Conservation (phyloP, 345 rosid species). For the Theobroma cacao region DNA sequence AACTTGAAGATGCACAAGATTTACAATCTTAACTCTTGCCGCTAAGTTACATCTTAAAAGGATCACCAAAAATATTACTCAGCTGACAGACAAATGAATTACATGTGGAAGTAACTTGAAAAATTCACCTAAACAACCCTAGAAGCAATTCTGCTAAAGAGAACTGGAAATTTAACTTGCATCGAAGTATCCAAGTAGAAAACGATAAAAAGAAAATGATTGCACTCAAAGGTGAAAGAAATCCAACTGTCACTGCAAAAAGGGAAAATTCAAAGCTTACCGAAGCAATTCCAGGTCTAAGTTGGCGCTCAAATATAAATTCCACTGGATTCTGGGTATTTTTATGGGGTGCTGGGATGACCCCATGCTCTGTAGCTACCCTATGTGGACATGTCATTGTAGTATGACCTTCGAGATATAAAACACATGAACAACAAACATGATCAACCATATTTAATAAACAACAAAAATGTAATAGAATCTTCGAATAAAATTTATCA, state of each 20-base stretch:
- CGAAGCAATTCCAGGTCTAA: slow-evolving; percentile 45
- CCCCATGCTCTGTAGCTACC: slow-evolving; percentile 66
- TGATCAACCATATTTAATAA: background rate
- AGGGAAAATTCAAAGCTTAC: slow-evolving; percentile 30
- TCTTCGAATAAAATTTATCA: background rate
- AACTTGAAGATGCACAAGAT: background rate
- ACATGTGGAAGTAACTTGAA: background rate
- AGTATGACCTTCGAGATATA: slow-evolving; percentile 68
- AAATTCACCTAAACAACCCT: background rate
- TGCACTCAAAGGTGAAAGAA: background rate
- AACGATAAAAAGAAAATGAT: background rate
- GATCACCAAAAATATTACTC: background rate
- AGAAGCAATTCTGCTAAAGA: background rate
- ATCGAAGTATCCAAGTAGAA: background rate
- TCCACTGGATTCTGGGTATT: slow-evolving; percentile 54
- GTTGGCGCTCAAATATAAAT: slow-evolving; percentile 77
- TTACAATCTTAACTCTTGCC: background rate
- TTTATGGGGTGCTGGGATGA: slow-evolving; percentile 51
- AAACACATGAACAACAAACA: background rate
- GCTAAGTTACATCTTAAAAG: background rate
- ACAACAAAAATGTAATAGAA: background rate
- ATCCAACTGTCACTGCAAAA: background rate
- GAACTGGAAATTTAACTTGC: background rate
- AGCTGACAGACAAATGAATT: background rate
- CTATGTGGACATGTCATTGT: slow-evolving; percentile 84